Evolutionary conservation across 2,329 filamentous ascomycete species (phyloP), one percentile per base, ranked within the genome.

Genomic region (Aspergillus oerlinghausenensis): DNA sequence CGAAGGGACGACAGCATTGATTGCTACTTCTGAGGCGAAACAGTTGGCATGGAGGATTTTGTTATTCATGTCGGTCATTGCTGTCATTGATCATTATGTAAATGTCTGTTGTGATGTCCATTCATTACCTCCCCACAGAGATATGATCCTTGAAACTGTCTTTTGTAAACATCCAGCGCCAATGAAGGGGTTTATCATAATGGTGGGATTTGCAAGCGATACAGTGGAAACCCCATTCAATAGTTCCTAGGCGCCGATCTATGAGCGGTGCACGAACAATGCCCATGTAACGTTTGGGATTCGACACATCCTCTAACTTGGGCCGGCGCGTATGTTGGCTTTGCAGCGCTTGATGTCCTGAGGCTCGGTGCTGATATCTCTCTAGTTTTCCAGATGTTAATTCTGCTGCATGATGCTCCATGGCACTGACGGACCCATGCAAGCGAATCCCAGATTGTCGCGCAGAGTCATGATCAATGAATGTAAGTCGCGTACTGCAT

Each of bases 141-240:
- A 63, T 48, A 60, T 62, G 61, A 38, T 55, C 48, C 19, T 61
- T 23, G 40, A 59, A 61, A 29, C 55, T 52, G 29, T 50, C 40
- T 5, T 9, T 19, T 25, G 55, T 59, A 54, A 55, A 63, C 57
- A 55, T 61, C n/a, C 61, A 45, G 32, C 57, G 49, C 61, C 61
- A 63, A 60, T 62, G 55, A 49, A 57, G 52, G 11, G 60, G 57
- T 51, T 52, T 32, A 50, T 45, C 17, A 57, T 62, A 60, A 49
- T 61, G 52, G 38, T 56, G 50, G 28, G 56, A n/a, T 57, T 55
- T 57, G 49, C 59, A 63, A 51, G 57, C 61, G 14, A 55, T 10
- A 45, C 61, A 64, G 55, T 62, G 55, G 43, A 59, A 51, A 1
- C 62, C 62, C 61, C 57, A 62, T 47, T 62, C 61, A 11, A 54